Percentiles rank a stretch among this genome's conserved stretches.
These are phyloP conservation scores for Elongisporangium prolatum DNA, from an alignment of 352 stramenopile species.

Conservation along the genomic window DNA sequence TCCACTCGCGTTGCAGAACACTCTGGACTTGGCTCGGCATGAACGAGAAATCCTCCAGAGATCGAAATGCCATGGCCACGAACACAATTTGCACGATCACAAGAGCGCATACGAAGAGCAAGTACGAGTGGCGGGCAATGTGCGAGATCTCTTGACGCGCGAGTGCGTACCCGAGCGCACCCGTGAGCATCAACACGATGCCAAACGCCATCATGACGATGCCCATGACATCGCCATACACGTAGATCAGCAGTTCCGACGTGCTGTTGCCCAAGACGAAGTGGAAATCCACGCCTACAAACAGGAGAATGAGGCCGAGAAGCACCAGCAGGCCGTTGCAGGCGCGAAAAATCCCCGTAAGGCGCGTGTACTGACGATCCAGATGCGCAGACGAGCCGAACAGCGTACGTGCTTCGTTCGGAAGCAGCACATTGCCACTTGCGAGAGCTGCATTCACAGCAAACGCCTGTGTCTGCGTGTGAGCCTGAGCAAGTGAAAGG, in stretches of 20 bases:
- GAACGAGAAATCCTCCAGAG: constrained; percentile 29
- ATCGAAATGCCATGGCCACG: constrained; percentile 27
- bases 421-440: constrained; percentile 17
- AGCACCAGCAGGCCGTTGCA: constrained; percentile 28
- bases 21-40: constrained; percentile 24
- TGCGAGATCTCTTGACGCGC: constrained; percentile 22
- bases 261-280: constrained; percentile 51
- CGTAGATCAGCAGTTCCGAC: constrained; percentile 38
- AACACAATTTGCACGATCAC: constrained; percentile 31
- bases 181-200: constrained; percentile 14
- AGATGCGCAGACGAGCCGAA: constrained; percentile 32
- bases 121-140: constrained; percentile 23
- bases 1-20: constrained; percentile 24
- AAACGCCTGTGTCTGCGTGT: constrained; percentile 6
- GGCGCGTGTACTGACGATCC: constrained; percentile 26
- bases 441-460: neutral
- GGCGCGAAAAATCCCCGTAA: constrained; percentile 25
- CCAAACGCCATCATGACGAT: constrained; percentile 22
- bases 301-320: constrained; percentile 35
- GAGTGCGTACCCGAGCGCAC: constrained; percentile 19
- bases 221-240: constrained; percentile 37
- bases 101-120: constrained; percentile 17
- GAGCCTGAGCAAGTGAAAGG: constrained; percentile 4
- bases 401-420: constrained; percentile 36
- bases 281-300: constrained; percentile 45